Evolutionary conservation across 1,139 yeast genomes (phyloP), one percentile per base, ranked within the genome.

Genomic region (Chernovozyma sophiae-reginae): DNA sequence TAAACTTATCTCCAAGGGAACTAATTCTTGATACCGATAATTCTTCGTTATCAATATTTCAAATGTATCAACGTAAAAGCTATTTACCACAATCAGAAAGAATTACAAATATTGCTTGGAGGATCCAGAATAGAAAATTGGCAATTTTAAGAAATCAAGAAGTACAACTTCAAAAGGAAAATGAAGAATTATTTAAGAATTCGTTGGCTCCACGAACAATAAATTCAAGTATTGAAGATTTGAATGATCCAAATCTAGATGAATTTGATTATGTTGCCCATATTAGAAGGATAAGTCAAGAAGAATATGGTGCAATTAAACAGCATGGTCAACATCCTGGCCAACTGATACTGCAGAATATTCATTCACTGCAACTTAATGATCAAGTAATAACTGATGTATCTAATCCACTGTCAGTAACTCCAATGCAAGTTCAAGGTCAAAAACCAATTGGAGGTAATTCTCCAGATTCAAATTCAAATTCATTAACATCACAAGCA

Each of bases 221-320:
- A 10, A 27, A 23, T 11, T 19, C 30, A 18, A n/a, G 19, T 8
- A 29, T 31, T 4, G 23, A 34, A 15, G 28, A 41, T 30, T 36
- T 37, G 18, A 48, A 51, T 32, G 62, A 57, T 35, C 62, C 68
- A 5, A 59, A 51, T 41, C 45, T 60, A 31, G 74, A 68, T 38
- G 74, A 68, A 36, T 70, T 70, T 46, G 75, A 70, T 51, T 69
- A 70, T 43, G 74, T 69, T 24, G 73, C 73, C 17, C 76, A 70
- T 43, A 68, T 70, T 25, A 52, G 73, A 38, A 55, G 66, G 38
- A 67, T 69, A 32, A 61, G 70, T 41, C 71, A 68, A 47, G 71
- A 62, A 41, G 72, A 65, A 36, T 65, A 58, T 40, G 53, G 49
- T 13, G 29, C 29, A 6, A 16, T 26, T 6, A 26, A 26, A 16